A percentile compares a stretch with the other conserved stretches of the same genome.
phyloP scores from a whole-genome alignment of 1,139 yeast species.

The Zygosaccharomyces sapae region DNA sequence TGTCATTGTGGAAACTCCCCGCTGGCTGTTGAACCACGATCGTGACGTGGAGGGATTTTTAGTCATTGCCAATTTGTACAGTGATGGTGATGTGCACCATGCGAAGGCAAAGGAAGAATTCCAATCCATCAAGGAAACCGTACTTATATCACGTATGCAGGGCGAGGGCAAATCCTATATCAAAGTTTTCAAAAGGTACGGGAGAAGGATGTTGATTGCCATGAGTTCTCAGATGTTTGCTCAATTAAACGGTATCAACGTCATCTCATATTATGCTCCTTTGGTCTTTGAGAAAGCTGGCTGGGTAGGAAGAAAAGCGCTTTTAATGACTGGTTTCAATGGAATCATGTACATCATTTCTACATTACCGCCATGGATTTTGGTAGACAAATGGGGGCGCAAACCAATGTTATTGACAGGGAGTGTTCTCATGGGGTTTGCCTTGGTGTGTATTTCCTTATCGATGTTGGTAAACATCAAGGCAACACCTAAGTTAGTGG shows the following conservation, averaged over 20 bases:
- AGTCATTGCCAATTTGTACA: constrained; percentile 76
- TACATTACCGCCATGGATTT: constrained; percentile 87
- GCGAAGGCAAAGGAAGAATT: constrained; percentile 63
- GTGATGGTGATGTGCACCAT: constrained; percentile 55
- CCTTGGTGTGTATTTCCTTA: constrained; percentile 62
- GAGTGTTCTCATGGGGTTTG: constrained; percentile 70
- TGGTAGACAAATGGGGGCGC: constrained; percentile 89
- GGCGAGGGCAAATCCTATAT: constrained; percentile 63
- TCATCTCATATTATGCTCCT: constrained; percentile 90
- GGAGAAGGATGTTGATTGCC: constrained; percentile 78
- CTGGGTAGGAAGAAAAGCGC: constrained; percentile 84
- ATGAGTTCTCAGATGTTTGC: constrained; percentile 91
- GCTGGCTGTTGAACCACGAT: constrained; percentile 85
- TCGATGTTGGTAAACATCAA: constrained; percentile 57
- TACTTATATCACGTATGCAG: constrained; percentile 68
- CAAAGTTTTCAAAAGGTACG: constrained; percentile 67
- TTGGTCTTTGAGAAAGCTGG: constrained; percentile 93
- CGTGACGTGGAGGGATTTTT: constrained; percentile 84
- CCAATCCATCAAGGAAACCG: constrained; percentile 76
- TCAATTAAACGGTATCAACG: constrained; percentile 88
- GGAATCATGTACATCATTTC: constrained; percentile 67
- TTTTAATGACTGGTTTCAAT: constrained; percentile 90
- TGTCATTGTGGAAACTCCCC: constrained; percentile 79
- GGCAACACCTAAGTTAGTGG: constrained; percentile 69
- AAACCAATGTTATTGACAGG: constrained; percentile 77